These are phyloP conservation scores for Metschnikowia koreensis DNA, from an alignment of 805 yeast genomes.

Conservation along the genomic window DNA sequence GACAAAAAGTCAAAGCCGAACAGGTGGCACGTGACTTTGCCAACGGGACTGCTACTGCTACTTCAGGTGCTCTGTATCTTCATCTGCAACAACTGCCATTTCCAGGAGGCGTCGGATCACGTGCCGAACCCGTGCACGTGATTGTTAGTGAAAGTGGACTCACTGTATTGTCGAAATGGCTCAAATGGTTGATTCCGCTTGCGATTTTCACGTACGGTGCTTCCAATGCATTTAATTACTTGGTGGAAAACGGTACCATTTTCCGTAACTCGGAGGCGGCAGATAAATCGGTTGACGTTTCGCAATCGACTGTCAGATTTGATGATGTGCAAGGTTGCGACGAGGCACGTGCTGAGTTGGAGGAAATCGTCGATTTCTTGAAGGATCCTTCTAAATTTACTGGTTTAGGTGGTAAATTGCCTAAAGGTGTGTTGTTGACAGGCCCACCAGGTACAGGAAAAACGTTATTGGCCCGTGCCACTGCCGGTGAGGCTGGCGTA, in stretches of 20 bases:
- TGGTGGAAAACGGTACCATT: conserved; percentile 80
- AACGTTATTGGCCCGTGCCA: conserved; percentile 92
- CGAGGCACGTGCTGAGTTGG: conserved; percentile 95
- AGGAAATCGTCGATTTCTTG: conserved; percentile 96
- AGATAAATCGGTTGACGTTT: conserved; percentile 79
- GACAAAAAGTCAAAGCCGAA: conserved; percentile 76
- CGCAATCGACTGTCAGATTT: conserved; percentile 82
- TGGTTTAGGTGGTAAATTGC: conserved; percentile 94
- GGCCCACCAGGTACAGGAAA: conserved; percentile 99
- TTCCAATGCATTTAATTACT: conserved; percentile 71
- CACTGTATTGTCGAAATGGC: conserved; percentile 78
- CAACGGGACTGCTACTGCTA: conserved; percentile 5
- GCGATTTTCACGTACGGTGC: conserved; percentile 79
- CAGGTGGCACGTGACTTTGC: conserved; percentile 50
- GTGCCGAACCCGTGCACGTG: conserved; percentile 89
- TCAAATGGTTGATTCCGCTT: conserved; percentile 82
- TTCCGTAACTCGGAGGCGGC: conserved; percentile 69
- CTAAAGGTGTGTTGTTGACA: conserved; percentile 93
- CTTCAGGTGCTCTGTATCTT: not conserved
- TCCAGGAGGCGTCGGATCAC: conserved; percentile 52
- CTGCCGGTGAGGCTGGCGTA: conserved; percentile 99
- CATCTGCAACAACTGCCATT: conserved; percentile 1
- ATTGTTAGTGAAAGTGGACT: conserved; percentile 82
- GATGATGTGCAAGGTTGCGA: conserved; percentile 96
- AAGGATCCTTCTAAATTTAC: conserved; percentile 96